Conservation (phyloP, 2,329 filamentous ascomycete species). For the Trichoderma lentiforme region DNA sequence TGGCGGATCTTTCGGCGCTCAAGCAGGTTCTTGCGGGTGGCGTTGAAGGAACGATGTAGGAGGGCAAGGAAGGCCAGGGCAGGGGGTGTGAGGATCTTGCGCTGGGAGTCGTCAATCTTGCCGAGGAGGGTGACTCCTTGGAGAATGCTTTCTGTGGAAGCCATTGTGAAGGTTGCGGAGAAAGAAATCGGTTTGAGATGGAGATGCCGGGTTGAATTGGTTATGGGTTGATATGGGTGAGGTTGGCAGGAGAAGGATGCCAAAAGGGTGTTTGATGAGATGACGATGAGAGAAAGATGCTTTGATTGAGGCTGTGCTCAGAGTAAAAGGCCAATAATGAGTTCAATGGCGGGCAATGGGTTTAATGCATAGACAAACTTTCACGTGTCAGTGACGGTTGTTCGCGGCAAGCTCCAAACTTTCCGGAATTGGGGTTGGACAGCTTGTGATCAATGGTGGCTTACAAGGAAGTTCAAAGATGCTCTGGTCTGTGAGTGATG, state of each 20-base stretch:
- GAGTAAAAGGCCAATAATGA: constrained; percentile 2
- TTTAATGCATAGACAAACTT: constrained; percentile 21
- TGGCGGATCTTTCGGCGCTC: constrained; percentile 84
- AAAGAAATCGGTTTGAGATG: not conserved
- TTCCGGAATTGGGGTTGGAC: not conserved
- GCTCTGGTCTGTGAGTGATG: not conserved
- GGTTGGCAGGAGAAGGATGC: constrained; percentile 13
- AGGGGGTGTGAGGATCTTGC: constrained; percentile 88
- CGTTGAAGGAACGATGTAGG: constrained; percentile 92
- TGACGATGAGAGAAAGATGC: not conserved
- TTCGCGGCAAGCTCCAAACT: constrained; percentile 1
- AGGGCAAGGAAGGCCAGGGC: constrained; percentile 90
- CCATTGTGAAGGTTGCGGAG: constrained; percentile 47
- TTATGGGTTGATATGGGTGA: not conserved
- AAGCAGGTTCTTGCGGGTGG: constrained; percentile 80
- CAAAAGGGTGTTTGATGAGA: not conserved
- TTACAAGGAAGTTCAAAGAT: not conserved
- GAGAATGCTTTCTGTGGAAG: constrained; percentile 71
- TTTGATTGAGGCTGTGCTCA: not conserved
- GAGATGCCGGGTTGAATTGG: not conserved
- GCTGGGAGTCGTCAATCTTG: constrained; percentile 70
- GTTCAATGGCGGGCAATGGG: not conserved
- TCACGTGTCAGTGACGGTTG: constrained; percentile 33
- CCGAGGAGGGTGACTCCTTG: constrained; percentile 87
- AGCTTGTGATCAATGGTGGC: not conserved